These are phyloP conservation scores for Penicillium sp. DNA, from an alignment of 2,329 filamentous ascomycete genomes.

Conservation along the genomic window DNA sequence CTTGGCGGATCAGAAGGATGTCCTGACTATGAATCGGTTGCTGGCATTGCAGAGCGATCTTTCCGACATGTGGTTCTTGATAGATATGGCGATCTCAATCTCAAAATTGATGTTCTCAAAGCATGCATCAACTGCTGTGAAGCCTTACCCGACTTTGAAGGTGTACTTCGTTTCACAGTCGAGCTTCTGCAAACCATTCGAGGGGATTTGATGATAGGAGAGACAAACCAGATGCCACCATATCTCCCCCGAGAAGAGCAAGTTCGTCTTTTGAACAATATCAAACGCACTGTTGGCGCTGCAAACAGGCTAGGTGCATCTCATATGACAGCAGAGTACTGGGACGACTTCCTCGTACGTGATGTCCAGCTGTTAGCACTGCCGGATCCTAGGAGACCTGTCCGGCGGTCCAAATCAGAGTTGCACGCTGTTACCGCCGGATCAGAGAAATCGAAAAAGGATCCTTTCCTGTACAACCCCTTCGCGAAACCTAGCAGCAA, in stretches of 20 bases:
- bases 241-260: slow-evolving; percentile 80
- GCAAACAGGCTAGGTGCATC: slow-evolving; percentile 71
- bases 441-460: slow-evolving; percentile 49
- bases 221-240: slow-evolving; percentile 68
- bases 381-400: slow-evolving; percentile 60
- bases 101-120: slow-evolving; percentile 84
- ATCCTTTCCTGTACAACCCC: slow-evolving; percentile 94
- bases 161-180: slow-evolving; percentile 84
- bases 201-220: slow-evolving; percentile 72
- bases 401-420: slow-evolving; percentile 61
- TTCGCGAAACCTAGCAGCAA: slow-evolving; percentile 69
- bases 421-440: slow-evolving; percentile 45
- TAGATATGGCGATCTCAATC: slow-evolving; percentile 70
- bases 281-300: slow-evolving; percentile 78
- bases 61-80: slow-evolving; percentile 48
- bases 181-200: slow-evolving; percentile 74
- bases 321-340: slow-evolving; percentile 78
- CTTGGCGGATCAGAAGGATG: slow-evolving; percentile 15
- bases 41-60: slow-evolving; percentile 45
- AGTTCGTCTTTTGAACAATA: slow-evolving; percentile 76
- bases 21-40: slow-evolving; percentile 35
- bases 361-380: slow-evolving; percentile 69
- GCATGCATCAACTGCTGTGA: slow-evolving; percentile 94
- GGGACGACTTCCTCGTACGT: slow-evolving; percentile 93
- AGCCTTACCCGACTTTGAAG: slow-evolving; percentile 85